A percentile compares a stretch with the other conserved stretches of the same genome.
phyloP scores from a whole-genome alignment of 75 land plant genomes.

The Isoetes taiwanensis region DNA sequence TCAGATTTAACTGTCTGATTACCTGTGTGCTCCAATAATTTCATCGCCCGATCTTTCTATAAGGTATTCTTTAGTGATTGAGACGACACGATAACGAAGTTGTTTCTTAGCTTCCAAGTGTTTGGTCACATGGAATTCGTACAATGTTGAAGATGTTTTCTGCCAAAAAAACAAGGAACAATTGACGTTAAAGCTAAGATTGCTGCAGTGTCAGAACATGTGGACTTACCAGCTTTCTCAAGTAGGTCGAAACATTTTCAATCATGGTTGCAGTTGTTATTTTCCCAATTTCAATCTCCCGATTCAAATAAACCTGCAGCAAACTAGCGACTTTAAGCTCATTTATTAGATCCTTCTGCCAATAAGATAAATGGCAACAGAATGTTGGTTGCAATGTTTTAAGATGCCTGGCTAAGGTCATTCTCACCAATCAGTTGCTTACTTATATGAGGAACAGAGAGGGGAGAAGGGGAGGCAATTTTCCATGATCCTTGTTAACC shows the following conservation, averaged over 20 bases:
- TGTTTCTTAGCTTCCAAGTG: conserved; percentile 25
- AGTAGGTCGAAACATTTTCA: conserved; percentile 33
- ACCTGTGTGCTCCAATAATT: conserved; percentile 35
- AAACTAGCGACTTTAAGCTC: no score
- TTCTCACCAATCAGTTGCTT: no score
- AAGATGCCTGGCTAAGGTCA: no score
- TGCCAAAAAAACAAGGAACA: not conserved
- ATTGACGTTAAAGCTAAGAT: not conserved
- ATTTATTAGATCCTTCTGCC: no score
- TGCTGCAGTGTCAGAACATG: no score
- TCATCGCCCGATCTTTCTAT: conserved; percentile 30
- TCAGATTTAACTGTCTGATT: conserved; percentile 3
- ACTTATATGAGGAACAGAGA: no score
- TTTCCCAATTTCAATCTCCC: conserved; percentile 27
- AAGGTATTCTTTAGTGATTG: conserved; percentile 27
- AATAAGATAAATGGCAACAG: no score
- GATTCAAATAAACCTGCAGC: conserved; percentile 30
- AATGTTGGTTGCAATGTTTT: no score
- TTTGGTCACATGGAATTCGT: conserved; percentile 30
- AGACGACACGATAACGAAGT: conserved; percentile 22
- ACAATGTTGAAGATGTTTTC: conserved; percentile 18
- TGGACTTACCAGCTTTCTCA: conserved; percentile 29
- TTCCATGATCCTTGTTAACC: no score
- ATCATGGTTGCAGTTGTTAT: conserved; percentile 31
- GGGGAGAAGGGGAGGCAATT: no score